Evolutionary conservation across 2,329 filamentous ascomycete species (phyloP).

Genomic region (Exophiala viscosa): DNA sequence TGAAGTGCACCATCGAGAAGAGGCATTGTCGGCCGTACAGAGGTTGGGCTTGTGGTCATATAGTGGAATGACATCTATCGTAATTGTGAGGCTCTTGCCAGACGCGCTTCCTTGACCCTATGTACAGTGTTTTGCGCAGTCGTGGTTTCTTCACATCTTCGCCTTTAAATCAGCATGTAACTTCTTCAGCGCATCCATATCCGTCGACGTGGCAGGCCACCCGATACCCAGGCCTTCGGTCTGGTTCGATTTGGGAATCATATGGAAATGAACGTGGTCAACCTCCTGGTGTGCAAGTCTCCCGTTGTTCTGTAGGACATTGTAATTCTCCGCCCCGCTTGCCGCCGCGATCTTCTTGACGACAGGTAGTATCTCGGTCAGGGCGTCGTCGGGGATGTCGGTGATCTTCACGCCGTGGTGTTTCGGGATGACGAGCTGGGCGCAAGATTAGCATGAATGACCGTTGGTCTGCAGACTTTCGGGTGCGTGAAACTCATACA

Average conservation of each 20-base stretch:
- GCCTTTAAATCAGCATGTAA: constrained; percentile 79
- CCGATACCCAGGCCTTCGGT: constrained; percentile 71
- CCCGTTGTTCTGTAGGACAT: constrained; percentile 95
- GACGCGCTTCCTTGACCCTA: no score
- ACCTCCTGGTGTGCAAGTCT: constrained; percentile 86
- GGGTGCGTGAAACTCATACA: constrained; percentile 47
- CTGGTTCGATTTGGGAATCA: constrained; percentile 94
- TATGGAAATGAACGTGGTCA: constrained; percentile 92
- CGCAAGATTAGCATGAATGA: not conserved
- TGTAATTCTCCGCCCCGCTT: constrained; percentile 75
- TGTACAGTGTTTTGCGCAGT: not conserved
- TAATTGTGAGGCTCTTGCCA: not conserved
- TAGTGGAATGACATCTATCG: not conserved
- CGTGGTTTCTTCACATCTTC: constrained; percentile 63
- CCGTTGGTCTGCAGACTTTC: constrained; percentile 3
- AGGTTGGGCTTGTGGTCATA: no score
- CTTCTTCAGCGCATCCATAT: constrained; percentile 80
- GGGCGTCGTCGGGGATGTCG: constrained; percentile 86
- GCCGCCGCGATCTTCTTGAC: constrained; percentile 83
- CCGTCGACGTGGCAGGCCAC: constrained; percentile 72
- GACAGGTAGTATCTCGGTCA: constrained; percentile 77
- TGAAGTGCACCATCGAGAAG: no score
- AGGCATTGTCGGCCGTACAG: no score
- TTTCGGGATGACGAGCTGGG: constrained; percentile 91
- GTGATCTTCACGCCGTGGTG: constrained; percentile 85